These are phyloP conservation scores for Pelargonium exstipulatum DNA, from an alignment of 441 rosid species.

Conservation along the genomic window DNA sequence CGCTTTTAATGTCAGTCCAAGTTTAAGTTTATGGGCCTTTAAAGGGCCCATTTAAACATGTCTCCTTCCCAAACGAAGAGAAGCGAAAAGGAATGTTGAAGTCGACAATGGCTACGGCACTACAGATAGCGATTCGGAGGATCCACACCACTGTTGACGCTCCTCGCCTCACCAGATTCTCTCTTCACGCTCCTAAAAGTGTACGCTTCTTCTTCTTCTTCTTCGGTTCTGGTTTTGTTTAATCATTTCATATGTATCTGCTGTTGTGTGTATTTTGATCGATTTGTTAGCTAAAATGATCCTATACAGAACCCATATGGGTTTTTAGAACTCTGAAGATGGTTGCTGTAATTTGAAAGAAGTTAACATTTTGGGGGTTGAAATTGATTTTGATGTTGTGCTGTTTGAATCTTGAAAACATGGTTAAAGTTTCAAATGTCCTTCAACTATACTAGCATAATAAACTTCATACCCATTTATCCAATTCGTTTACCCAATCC, in stretches of 20 bases:
- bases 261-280: background rate
- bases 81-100: background rate
- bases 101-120: constrained; percentile 6
- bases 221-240: background rate
- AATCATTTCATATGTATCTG: background rate
- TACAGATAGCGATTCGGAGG: constrained; percentile 40
- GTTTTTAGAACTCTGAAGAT: background rate
- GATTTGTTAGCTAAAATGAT: background rate
- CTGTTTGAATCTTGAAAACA: background rate
- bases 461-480: too few relatives aligned
- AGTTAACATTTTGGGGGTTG: too few relatives aligned
- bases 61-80: background rate
- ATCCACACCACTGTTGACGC: constrained; percentile 36
- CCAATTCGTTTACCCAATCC: too few relatives aligned
- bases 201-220: constrained; percentile 32
- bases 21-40: background rate
- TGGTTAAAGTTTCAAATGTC: background rate
- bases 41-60: background rate
- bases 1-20: background rate
- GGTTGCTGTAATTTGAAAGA: background rate
- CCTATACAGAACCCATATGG: background rate
- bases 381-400: background rate
- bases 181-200: constrained; percentile 55
- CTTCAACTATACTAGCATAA: too few relatives aligned
- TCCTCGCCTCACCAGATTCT: constrained; percentile 60